Evolutionary conservation across 306 rosid genomes (phyloP).

Genomic region (Bauhinia variegata): DNA sequence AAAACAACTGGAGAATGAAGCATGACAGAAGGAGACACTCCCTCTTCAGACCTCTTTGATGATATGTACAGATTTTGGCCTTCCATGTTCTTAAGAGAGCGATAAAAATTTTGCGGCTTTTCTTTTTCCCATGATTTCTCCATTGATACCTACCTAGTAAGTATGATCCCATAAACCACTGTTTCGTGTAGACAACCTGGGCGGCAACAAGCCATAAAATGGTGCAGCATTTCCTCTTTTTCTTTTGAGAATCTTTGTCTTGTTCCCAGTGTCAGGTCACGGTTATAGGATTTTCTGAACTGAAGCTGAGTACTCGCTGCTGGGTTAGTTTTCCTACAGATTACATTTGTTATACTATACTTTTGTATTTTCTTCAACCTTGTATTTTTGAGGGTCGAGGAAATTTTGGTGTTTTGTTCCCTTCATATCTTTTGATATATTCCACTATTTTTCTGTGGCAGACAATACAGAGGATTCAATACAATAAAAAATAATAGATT

Average conservation of each 20-base stretch:
- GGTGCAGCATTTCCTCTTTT: constrained; percentile 17
- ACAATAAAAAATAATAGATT: too few relatives aligned
- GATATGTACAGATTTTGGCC: constrained; percentile 57
- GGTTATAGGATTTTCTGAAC: constrained; percentile 10
- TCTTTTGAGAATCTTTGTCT: constrained; percentile 24
- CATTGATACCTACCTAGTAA: constrained; percentile 48
- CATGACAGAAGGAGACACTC: constrained; percentile 67
- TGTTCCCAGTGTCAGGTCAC: constrained; percentile 16
- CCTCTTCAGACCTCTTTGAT: constrained; percentile 55
- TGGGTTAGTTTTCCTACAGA: constrained; percentile 11
- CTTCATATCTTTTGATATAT: constrained; percentile 19
- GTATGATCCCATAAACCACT: constrained; percentile 31
- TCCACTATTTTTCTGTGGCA: constrained; percentile 17
- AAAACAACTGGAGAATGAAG: constrained; percentile 66
- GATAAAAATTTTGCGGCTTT: constrained; percentile 53
- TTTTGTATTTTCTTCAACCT: constrained; percentile 43
- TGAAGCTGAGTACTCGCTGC: constrained; percentile 13
- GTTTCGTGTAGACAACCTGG: constrained; percentile 35
- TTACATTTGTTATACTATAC: too few relatives aligned
- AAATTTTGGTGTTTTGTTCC: constrained; percentile 51
- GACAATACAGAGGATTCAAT: too few relatives aligned
- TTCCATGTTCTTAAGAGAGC: constrained; percentile 31
- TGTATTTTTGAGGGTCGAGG: constrained; percentile 67
- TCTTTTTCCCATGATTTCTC: constrained; percentile 18
- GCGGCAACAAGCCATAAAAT: constrained; percentile 43